phyloP scores from a whole-genome alignment of 2,329 filamentous ascomycete species.

The Chaetomium strumarium region DNA sequence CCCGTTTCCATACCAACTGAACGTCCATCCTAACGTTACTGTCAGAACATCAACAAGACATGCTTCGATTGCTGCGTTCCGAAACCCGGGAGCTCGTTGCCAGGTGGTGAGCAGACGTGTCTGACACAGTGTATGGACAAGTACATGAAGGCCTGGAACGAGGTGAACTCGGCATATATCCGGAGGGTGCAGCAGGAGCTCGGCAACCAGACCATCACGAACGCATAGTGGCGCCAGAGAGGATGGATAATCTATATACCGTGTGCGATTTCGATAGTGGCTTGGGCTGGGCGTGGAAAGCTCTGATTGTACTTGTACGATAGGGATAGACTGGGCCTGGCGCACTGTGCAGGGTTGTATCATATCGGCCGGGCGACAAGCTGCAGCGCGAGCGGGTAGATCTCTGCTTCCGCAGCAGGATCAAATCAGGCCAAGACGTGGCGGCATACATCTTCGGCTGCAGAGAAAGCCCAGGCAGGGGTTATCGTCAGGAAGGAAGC shows the following conservation, averaged over 20 bases:
- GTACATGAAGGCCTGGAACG: constrained; percentile 76
- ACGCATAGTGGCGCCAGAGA: not conserved
- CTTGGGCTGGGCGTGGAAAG: not conserved
- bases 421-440: too few relatives aligned
- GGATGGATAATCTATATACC: not conserved
- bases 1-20: not conserved
- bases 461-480: not conserved
- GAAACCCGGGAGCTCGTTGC: constrained; percentile 61
- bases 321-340: not conserved
- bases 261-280: not conserved
- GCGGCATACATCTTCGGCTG: too few relatives aligned
- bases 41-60: constrained; percentile 71
- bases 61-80: constrained; percentile 75
- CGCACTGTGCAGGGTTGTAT: not conserved
- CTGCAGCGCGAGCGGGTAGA: not conserved
- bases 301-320: constrained; percentile 6
- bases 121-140: constrained; percentile 76
- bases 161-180: constrained; percentile 64
- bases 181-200: constrained; percentile 55
- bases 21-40: not conserved
- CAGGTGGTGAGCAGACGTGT: constrained; percentile 63
- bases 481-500: not conserved
- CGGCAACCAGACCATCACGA: constrained; percentile 24
- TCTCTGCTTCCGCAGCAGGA: too few relatives aligned
- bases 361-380: not conserved